These are phyloP conservation scores for Phytophthora syringae DNA, from an alignment of 352 stramenopile species.

Conservation along the genomic window DNA sequence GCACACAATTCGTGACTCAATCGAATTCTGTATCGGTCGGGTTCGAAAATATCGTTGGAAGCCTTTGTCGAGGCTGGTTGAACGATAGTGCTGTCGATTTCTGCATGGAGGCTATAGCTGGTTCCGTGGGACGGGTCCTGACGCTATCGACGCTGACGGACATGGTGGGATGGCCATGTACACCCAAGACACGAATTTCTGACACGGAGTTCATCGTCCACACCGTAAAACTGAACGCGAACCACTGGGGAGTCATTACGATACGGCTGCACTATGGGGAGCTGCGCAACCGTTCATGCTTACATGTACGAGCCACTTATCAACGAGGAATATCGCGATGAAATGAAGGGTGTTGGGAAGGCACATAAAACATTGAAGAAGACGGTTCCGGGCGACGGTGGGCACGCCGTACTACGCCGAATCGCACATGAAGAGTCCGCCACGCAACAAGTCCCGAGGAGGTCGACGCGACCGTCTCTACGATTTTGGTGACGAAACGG, in stretches of 20 bases:
- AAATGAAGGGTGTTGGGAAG: slow-evolving; percentile 4
- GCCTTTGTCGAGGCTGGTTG: slow-evolving; percentile 2
- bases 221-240: neutral
- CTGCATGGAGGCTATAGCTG: neutral
- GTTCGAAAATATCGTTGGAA: slow-evolving; percentile 9
- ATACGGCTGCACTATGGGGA: neutral
- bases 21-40: neutral
- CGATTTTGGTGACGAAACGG: no score
- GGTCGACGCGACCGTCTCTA: no score
- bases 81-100: slow-evolving; percentile 9
- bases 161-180: neutral
- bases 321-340: slow-evolving; percentile 2
- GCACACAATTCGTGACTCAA: neutral
- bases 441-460: no score
- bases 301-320: slow-evolving; percentile 9
- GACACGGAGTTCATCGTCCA: slow-evolving; percentile 1
- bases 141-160: neutral
- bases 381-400: no score
- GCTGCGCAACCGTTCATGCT: neutral
- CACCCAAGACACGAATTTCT: neutral
- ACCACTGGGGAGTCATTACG: slow-evolving; percentile 17
- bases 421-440: no score
- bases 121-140: neutral
- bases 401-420: no score
- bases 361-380: neutral